A percentile compares a stretch with the other conserved stretches of the same genome.
These are phyloP conservation scores for Amborella trichopoda DNA, from an alignment of 164 flowering plant genomes.

Conservation along the genomic window DNA sequence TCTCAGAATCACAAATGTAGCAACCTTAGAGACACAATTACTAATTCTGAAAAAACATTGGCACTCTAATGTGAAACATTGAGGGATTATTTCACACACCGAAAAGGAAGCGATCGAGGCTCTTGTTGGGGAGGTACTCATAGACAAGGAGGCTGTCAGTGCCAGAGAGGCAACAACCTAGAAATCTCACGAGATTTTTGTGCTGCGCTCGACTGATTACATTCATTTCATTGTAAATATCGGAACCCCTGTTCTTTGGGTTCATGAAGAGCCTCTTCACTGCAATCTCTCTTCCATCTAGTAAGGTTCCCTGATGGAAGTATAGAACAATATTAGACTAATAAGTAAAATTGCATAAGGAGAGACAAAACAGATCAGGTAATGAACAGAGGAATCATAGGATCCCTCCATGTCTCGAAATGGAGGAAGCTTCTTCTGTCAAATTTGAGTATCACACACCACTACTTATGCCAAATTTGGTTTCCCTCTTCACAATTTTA, in stretches of 20 bases:
- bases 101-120: slow-evolving; percentile 32
- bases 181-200: slow-evolving; percentile 38
- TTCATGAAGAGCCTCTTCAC: slow-evolving; percentile 27
- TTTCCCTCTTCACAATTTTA: no score
- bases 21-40: background rate
- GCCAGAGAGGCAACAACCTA: slow-evolving; percentile 33
- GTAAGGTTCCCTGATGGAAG: slow-evolving; percentile 35
- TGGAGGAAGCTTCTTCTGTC: no score
- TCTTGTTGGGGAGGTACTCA: slow-evolving; percentile 34
- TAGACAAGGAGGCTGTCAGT: slow-evolving; percentile 29
- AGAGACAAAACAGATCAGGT: no score
- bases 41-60: background rate
- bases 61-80: no score
- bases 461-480: no score
- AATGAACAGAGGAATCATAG: no score
- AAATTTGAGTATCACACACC: no score
- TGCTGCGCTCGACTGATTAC: slow-evolving; percentile 35
- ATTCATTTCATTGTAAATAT: slow-evolving; percentile 31
- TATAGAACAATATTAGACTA: no score
- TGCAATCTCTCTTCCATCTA: slow-evolving; percentile 49
- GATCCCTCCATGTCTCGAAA: no score
- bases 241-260: slow-evolving; percentile 4
- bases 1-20: background rate
- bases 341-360: background rate
- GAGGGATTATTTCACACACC: slow-evolving; percentile 19